Percentiles rank a stretch among this genome's conserved stretches.
These are phyloP conservation scores for Alternaria novae-zelandiae DNA, from an alignment of 2,329 filamentous ascomycete species.

Conservation along the genomic window DNA sequence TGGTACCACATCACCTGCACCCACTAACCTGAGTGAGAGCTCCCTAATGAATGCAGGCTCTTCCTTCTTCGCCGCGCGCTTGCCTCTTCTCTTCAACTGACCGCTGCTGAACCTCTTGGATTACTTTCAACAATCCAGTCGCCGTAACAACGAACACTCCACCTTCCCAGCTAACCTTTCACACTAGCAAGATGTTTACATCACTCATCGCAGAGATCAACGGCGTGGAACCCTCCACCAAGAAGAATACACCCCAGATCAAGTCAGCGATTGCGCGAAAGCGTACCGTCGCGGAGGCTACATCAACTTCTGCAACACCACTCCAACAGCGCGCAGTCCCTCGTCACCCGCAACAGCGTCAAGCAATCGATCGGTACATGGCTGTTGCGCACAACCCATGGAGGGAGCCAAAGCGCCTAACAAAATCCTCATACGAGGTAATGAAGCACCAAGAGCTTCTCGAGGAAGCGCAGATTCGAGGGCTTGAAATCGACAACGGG, in stretches of 20 bases:
- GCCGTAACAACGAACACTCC: too few relatives aligned
- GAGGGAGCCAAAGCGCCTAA: background rate
- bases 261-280: background rate
- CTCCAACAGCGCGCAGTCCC: background rate
- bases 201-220: background rate
- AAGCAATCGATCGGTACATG: background rate
- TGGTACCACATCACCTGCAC: background rate
- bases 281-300: background rate
- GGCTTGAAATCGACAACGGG: background rate
- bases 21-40: background rate
- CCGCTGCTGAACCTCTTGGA: background rate
- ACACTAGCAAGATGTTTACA: background rate
- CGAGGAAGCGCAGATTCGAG: background rate
- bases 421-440: background rate
- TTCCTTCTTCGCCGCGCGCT: background rate
- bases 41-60: background rate
- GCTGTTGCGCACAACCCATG: background rate
- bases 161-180: background rate
- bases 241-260: background rate
- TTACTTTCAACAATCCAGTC: background rate
- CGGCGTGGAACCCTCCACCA: too few relatives aligned
- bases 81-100: background rate
- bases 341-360: background rate
- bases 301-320: background rate
- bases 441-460: background rate